Evolutionary conservation across 768 basidiomycete species (phyloP).

Genomic region (Suillus plorans): DNA sequence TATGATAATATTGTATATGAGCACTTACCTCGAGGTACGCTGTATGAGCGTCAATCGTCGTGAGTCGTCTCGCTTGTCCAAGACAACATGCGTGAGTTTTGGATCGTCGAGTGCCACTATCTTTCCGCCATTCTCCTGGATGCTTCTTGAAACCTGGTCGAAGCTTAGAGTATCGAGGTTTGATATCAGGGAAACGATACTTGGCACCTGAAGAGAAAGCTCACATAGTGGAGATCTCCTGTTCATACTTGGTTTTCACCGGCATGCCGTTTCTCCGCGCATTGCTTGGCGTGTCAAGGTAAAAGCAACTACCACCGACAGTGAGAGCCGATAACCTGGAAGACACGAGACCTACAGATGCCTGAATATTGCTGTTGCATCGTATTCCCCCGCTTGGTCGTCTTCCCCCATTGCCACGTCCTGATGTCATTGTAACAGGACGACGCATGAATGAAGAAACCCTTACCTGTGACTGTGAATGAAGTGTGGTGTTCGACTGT

Average conservation of each 20-base stretch:
- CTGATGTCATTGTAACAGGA: conserved; percentile 2
- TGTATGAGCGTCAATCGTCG: conserved; percentile 70
- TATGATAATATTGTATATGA: neutral
- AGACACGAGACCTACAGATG: conserved; percentile 62
- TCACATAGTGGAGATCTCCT: conserved; percentile 54
- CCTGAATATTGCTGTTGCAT: conserved; percentile 74
- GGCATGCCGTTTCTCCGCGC: conserved; percentile 64
- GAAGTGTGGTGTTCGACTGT: conserved; percentile 2
- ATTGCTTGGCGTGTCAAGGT: conserved; percentile 80
- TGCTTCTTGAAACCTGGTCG: conserved; percentile 44
- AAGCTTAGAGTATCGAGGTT: conserved; percentile 47
- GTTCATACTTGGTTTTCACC: conserved; percentile 53
- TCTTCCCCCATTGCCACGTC: conserved; percentile 73
- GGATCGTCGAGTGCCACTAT: conserved; percentile 68
- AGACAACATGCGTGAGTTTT: conserved; percentile 82
- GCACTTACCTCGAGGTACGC: conserved; percentile 66
- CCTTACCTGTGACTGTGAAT: conserved; percentile 12
- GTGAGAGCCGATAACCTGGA: neutral
- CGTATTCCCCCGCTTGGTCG: conserved; percentile 72
- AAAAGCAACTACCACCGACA: conserved; percentile 65
- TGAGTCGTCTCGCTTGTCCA: conserved; percentile 80
- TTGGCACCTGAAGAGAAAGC: conserved; percentile 11
- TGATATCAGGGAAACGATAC: neutral
- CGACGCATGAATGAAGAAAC: neutral
- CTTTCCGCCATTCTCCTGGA: conserved; percentile 71